Evolutionary conservation across 2,329 filamentous ascomycete species (phyloP).

Genomic region (Fusarium sp.): DNA sequence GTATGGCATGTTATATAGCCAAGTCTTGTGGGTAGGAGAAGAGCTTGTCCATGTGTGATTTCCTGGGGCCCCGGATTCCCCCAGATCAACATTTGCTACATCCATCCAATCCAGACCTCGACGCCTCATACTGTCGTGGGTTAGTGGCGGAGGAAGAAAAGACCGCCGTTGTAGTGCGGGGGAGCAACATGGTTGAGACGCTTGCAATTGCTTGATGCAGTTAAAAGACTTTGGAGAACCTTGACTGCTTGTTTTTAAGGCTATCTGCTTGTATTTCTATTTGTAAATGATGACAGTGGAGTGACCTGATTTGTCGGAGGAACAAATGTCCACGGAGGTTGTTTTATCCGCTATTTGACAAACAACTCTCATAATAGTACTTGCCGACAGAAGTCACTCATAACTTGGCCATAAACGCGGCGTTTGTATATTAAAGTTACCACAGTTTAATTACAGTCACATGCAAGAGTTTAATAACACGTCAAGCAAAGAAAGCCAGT

Average conservation of each 20-base stretch:
- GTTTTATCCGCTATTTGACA: not conserved
- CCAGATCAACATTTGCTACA: not conserved
- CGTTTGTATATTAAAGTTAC: not conserved
- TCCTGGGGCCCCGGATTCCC: not conserved
- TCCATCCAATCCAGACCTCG: not conserved
- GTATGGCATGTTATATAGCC: not conserved
- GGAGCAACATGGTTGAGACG: not conserved
- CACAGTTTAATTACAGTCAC: rapidly evolving
- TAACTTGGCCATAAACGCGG: not conserved
- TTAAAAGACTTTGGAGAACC: not conserved
- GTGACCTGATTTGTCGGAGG: not conserved
- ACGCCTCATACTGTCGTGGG: not conserved
- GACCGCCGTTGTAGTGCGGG: not conserved
- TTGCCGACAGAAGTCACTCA: rapidly evolving
- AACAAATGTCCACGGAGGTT: not conserved
- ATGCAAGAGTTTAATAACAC: rapidly evolving
- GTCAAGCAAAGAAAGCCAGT: not conserved
- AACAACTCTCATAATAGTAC: rapidly evolving
- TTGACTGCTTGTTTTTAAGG: rapidly evolving
- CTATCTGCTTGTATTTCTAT: rapidly evolving
- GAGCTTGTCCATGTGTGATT: rapidly evolving
- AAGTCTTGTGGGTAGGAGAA: not conserved
- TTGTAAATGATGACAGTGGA: not conserved
- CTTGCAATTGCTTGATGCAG: not conserved
- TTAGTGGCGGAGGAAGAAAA: not conserved